These are phyloP conservation scores for Populus tomentosa DNA, from an alignment of 441 rosid species.

Conservation along the genomic window DNA sequence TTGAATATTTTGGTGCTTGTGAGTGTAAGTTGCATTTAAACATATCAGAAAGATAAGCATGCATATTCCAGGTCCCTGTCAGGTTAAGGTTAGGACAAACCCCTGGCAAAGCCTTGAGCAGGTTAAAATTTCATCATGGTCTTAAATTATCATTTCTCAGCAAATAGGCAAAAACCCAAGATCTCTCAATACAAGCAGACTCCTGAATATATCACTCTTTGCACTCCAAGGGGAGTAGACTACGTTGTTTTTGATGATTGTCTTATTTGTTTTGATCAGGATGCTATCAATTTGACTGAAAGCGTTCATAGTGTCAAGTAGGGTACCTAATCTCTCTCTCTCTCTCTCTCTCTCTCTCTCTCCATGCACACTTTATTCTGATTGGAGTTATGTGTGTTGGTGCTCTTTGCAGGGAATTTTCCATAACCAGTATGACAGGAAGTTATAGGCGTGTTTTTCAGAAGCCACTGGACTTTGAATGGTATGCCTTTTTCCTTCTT, in stretches of 20 bases:
- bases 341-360: too few species aligned
- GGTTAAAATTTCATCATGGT: not conserved
- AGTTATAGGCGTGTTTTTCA: conserved; percentile 89
- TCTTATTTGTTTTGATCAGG: conserved; percentile 48
- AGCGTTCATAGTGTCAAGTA: conserved; percentile 83
- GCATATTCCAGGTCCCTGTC: not conserved
- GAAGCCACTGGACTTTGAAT: conserved; percentile 74
- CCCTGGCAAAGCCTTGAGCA: not conserved
- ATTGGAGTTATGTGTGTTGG: not conserved
- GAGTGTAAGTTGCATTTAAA: not conserved
- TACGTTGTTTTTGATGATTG: conserved; percentile 6
- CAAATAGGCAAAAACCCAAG: not conserved
- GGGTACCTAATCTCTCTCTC: not conserved
- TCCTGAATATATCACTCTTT: not conserved
- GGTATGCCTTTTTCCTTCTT: conserved; percentile 34
- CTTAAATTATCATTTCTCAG: not conserved
- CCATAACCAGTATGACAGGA: conserved; percentile 79
- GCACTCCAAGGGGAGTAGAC: not conserved
- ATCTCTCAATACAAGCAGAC: not conserved
- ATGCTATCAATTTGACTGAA: conserved; percentile 64
- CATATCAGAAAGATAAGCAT: not conserved
- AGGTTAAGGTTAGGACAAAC: not conserved
- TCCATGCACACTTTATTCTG: not conserved
- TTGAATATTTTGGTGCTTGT: not conserved
- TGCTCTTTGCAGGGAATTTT: conserved; percentile 71